Base-by-base conservation (phyloP, 2,329 filamentous ascomycete genomes). In the Aspergillus sclerotialis region DNA sequence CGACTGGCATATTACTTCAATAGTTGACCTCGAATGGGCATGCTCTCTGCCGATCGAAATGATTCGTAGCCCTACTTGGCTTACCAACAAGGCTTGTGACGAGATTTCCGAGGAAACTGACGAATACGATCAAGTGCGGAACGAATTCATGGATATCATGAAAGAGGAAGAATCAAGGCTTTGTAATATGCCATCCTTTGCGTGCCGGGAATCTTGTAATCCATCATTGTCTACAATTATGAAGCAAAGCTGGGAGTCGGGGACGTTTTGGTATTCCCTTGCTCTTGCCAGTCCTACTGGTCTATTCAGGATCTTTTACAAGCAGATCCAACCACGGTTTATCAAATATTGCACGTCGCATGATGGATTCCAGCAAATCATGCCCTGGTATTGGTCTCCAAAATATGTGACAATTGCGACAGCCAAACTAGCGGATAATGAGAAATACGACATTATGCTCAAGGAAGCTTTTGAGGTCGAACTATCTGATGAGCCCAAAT, bases 21-120 rank as follows among this genome's bases (percentile, higher is more conserved):
- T 51, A 12, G 40, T 53, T 16, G 46, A 52, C 28, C 40, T 53
- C 6, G 50, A 53, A 30, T 53, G 42, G 49, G 37, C 42, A 13
- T 48, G 44, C n/a, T 33, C 41, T 11, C 43, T 40, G 3, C 49
- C 52, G 7, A 31, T 43, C 5, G 48, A 53, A 28, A 46, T 41
- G 32, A 13, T 49, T 7, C 42, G 36, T n/a, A 37, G 46, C 21
- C 50, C 50, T 5, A 36, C 32, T 13, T 58, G 50, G 49, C 32
- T 53, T 13, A 45, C 50, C 8, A 40, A 40, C 24, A 33, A 44
- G 21, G 35, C 28, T 12, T 37, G 47, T n/a, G 46, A 46, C 36
- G 18, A 39, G 30, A 34, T 46, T n/a, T 24, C 15, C 7, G 16
- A 36, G 6, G 32, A 40, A 1, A 3, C 35, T 10, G 36, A 31